phyloP scores from a whole-genome alignment of 805 yeast genomes.

The Yarrowia yakushimensis region DNA sequence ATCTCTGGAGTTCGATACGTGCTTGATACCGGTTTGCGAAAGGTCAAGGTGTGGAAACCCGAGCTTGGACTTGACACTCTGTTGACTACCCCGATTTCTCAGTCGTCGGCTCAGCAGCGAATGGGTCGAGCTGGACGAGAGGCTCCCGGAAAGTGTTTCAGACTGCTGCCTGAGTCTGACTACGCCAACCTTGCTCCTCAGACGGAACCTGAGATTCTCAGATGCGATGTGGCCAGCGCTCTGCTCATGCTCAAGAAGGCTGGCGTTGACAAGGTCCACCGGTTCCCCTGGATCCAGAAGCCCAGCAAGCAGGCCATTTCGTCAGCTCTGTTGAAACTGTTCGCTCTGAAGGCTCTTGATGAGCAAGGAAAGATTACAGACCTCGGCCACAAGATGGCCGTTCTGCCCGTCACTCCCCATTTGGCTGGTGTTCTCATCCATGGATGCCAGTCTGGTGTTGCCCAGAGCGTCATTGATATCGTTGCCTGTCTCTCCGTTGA shows the following conservation, averaged over 20 bases:
- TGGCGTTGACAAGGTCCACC: constrained; percentile 74
- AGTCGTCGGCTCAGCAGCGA: constrained; percentile 91
- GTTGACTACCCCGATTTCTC: constrained; percentile 86
- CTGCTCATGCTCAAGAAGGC: constrained; percentile 77
- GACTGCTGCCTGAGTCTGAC: constrained; percentile 75
- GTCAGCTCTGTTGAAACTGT: constrained; percentile 73
- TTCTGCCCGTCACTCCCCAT: constrained; percentile 89
- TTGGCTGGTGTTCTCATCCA: constrained; percentile 77
- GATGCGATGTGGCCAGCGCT: constrained; percentile 83
- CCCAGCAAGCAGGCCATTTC: constrained; percentile 78
- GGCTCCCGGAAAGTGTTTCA: constrained; percentile 79
- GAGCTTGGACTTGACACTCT: constrained; percentile 89
- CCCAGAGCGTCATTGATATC: constrained; percentile 71
- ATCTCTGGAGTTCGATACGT: constrained; percentile 93
- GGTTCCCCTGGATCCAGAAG: constrained; percentile 88
- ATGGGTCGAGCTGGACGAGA: constrained; percentile 99
- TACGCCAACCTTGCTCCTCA: constrained; percentile 59
- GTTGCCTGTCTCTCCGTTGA: constrained; percentile 93
- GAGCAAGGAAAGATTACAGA: constrained; percentile 71
- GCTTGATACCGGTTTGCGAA: constrained; percentile 86
- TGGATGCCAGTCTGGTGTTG: constrained; percentile 52
- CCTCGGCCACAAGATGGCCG: constrained; percentile 81
- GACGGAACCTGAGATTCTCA: constrained; percentile 88
- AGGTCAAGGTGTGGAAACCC: constrained; percentile 93
- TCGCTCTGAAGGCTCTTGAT: constrained; percentile 73